Evolutionary conservation across 2,329 filamentous ascomycete genomes (phyloP), one percentile per base, ranked within the genome.

Genomic region (Cucurbitaria berberidis): DNA sequence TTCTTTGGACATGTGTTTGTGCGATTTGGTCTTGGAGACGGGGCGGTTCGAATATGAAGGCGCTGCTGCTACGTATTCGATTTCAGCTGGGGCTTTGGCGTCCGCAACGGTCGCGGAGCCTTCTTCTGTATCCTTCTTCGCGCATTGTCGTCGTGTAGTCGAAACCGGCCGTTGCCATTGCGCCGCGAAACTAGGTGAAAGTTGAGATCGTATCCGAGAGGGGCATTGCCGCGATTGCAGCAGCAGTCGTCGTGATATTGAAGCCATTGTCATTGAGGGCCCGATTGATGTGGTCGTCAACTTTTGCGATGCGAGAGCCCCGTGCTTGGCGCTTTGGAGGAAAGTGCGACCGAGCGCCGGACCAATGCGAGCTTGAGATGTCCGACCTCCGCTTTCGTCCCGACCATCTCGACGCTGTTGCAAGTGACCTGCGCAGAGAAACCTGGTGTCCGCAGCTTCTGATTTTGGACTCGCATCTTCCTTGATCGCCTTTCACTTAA

Each of bases 131-230:
- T 62, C 48, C 53, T 62, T 55, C 5, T 63, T 48, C 22, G 62
- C 66, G 45, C 41, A 48, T 6, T 54, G 62, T 24, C 48, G 24
- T 10, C 60, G 26, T 3, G 72, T 74, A 26, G 64, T 66, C 27
- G 72, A 72, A 3, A 76, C 55, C 30, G 68, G 55, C 27, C 72
- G 72, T 36, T 66, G 68, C 69, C 71, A 74, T 69, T 68, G 69
- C 34, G 59, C 21, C 18, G 60, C 59, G 50, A 53, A 53, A 53
- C 48, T 60, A 1, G 67, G 41, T 35, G 50, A 32, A 36, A 51
- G 52, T 26, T 59, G 66, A 5, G 59, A 45, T 3, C 57, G 43
- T 62, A 70, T 61, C 42, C 64, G 49, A n/a, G 60, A 60, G 10
- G 69, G 53, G 48, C 66, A 68, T 59, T 65, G 63, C 38, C 64